phyloP scores from a whole-genome alignment of 768 basidiomycete species.

The Mycena rebaudengoi region DNA sequence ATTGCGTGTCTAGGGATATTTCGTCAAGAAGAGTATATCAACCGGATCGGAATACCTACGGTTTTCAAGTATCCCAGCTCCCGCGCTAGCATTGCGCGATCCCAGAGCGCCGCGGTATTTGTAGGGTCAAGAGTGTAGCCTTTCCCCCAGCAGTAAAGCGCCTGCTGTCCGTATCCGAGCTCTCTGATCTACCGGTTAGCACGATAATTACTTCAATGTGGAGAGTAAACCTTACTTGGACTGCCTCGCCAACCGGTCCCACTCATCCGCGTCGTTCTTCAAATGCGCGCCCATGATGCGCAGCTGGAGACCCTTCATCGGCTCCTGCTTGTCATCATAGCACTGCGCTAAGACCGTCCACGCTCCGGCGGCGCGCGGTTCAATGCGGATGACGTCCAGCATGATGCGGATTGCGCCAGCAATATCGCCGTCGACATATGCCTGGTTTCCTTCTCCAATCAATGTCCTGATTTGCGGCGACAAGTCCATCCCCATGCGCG shows the following conservation, averaged over 20 bases:
- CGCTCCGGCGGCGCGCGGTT: slow-evolving; percentile 82
- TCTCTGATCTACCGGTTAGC: slow-evolving; percentile 49
- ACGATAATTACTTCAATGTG: background rate
- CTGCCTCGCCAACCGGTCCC: slow-evolving; percentile 81
- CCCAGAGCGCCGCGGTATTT: slow-evolving; percentile 90
- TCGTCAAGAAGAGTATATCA: too few relatives aligned
- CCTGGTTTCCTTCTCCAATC: slow-evolving; percentile 88
- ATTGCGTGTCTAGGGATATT: slow-evolving; percentile 64
- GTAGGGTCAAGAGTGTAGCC: slow-evolving; percentile 79
- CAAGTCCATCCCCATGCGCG: slow-evolving; percentile 59
- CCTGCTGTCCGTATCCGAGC: slow-evolving; percentile 81
- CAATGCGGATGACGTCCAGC: slow-evolving; percentile 93
- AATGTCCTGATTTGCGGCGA: slow-evolving; percentile 78
- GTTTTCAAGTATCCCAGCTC: slow-evolving; percentile 75
- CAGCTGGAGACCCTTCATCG: slow-evolving; percentile 78
- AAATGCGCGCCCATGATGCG: slow-evolving; percentile 93
- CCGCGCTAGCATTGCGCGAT: slow-evolving; percentile 83
- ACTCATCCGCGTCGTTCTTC: slow-evolving; percentile 83
- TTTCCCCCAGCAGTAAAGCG: slow-evolving; percentile 91
- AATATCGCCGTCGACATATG: slow-evolving; percentile 78
- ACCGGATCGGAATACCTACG: too few relatives aligned
- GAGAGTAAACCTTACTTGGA: slow-evolving; percentile 63
- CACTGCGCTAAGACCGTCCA: slow-evolving; percentile 92
- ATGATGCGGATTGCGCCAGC: slow-evolving; percentile 78
- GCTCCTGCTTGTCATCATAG: slow-evolving; percentile 76